Evolutionary conservation across 2,329 filamentous ascomycete genomes (phyloP).

Genomic region (Alternaria consortialis): DNA sequence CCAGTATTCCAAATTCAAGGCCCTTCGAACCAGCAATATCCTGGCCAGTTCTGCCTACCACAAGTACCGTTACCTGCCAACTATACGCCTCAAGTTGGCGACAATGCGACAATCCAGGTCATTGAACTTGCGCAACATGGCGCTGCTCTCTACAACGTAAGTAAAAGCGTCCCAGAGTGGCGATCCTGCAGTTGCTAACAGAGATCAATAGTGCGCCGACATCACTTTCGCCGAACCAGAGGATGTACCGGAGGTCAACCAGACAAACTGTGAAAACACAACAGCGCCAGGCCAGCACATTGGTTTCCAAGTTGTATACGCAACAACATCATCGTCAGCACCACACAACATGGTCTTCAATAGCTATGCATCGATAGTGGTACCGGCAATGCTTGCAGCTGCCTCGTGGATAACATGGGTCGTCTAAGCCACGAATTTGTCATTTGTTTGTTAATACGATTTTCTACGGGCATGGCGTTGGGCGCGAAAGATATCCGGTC

Average conservation of each 20-base stretch:
- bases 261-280: constrained; percentile 89
- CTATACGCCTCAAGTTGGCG: constrained; percentile 76
- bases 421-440: neutral
- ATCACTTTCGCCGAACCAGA: constrained; percentile 86
- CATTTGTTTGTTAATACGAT: constrained; percentile 13
- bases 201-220: constrained; percentile 79
- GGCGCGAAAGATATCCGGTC: constrained; percentile 35
- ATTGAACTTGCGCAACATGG: constrained; percentile 86
- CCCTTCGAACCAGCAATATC: constrained; percentile 83
- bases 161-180: constrained; percentile 37
- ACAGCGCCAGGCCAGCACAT: constrained; percentile 60
- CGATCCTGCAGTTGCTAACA: constrained; percentile 10
- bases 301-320: constrained; percentile 79
- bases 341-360: constrained; percentile 36
- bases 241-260: constrained; percentile 79
- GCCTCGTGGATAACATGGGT: constrained; percentile 43
- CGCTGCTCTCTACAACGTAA: constrained; percentile 80
- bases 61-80: constrained; percentile 85
- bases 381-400: constrained; percentile 38
- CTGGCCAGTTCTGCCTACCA: constrained; percentile 86
- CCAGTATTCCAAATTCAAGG: constrained; percentile 83
- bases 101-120: constrained; percentile 89
- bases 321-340: constrained; percentile 53
- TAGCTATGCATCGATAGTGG: constrained; percentile 36
- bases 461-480: constrained; percentile 23